Evolutionary conservation across 208 protist genomes (phyloP), one percentile per base, ranked within the genome.

Genomic region (Crithidia thermophila): DNA sequence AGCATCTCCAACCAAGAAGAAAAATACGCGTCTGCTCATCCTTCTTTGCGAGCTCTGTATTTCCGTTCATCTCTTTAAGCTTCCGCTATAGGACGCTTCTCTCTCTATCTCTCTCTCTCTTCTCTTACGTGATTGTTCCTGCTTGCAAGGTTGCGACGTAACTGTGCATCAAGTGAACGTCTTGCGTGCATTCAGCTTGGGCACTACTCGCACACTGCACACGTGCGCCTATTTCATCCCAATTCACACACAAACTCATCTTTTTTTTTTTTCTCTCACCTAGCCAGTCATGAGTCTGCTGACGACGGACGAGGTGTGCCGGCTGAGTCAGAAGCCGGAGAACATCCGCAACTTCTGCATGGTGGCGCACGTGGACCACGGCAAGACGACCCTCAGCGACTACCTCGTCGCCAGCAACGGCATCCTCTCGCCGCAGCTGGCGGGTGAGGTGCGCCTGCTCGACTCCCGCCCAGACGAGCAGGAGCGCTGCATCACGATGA

Each of bases 401-500:
- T 96, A 94, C 59, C 87, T 99, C 5, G 95, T 99, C 5, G 90
- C 97, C 14, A 91, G 84, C 39, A 99, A 99, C 82, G 98, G 98
- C 40, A 98, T 99, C 57, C 98, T 99, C 14, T 98, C 96, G 4
- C 76, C 75, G 23, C 88, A 97, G 51, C 81, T 99, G 55, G 98
- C 98, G 7, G 99, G 98, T 14, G 95, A 99, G 71, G 87, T 99
- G 50, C 93, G 98, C 13, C 99, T 99, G 73, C 83, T 99, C 36
- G 99, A 99, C 81, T 98, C 87, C 20, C 87, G 94, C 20, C 84
- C 91, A 16, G 98, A 99, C 50, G 98, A 99, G 75, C 98, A 99
- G 78, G 96, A 99, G 72, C 89, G 98, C 11, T 83, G 90, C 65
- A 99, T 99, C 70, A 99, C 99, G 23, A 99, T 99, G 98, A 99